These are phyloP conservation scores for Claviceps lovelessii DNA, from an alignment of 2,329 filamentous ascomycete species.

Conservation along the genomic window DNA sequence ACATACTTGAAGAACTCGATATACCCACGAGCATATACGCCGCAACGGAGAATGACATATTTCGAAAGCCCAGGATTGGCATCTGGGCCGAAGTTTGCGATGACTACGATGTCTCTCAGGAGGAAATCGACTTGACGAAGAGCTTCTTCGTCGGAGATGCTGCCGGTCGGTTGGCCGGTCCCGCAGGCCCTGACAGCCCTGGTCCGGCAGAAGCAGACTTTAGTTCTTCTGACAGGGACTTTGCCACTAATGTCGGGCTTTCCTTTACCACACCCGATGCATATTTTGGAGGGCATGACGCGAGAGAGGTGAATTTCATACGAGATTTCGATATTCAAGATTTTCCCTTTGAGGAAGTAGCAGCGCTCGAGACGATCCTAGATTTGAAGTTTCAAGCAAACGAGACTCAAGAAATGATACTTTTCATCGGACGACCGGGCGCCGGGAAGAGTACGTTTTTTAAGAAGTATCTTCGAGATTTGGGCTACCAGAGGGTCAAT, in stretches of 20 bases:
- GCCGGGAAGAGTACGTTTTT: conserved; percentile 89
- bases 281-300: conserved; percentile 60
- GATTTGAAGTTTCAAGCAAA: conserved; percentile 43
- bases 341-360: conserved; percentile 30
- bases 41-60: conserved; percentile 68
- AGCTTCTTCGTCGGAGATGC: conserved; percentile 91
- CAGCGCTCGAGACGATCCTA: conserved; percentile 10
- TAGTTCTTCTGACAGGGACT: conserved; percentile 57
- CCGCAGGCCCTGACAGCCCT: conserved; percentile 11
- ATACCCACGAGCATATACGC: conserved; percentile 73
- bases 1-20: conserved; percentile 56
- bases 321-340: conserved; percentile 57
- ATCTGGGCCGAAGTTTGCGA: conserved; percentile 63
- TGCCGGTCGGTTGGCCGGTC: conserved; percentile 38
- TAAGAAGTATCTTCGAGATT: conserved; percentile 59
- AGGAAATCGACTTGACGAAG: conserved; percentile 48
- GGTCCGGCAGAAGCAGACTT: conserved; percentile 38
- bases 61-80: conserved; percentile 71
- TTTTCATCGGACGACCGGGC: conserved; percentile 80
- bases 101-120: conserved; percentile 43
- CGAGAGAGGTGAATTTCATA: conserved; percentile 43
- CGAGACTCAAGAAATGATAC: conserved; percentile 56
- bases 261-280: conserved; percentile 79
- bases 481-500: conserved; percentile 75
- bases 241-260: conserved; percentile 74